Base-by-base conservation (phyloP, 2,329 filamentous ascomycete genomes). In the Beauveria sp. region DNA sequence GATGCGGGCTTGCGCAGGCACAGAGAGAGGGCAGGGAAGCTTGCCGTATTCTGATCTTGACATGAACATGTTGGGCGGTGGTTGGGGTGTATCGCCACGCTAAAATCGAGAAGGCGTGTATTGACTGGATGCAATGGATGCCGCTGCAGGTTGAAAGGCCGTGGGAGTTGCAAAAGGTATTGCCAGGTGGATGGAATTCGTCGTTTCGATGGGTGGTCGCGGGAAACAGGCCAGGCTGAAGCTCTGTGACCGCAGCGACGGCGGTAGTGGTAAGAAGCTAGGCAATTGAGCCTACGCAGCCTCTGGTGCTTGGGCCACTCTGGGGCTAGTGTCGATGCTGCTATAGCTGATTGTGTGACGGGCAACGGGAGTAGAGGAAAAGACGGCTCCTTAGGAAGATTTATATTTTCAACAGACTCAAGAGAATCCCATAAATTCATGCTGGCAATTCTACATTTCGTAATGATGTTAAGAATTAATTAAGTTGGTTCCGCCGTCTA, bases 11-110 rank as follows among this genome's bases (percentile, higher is more conserved):
- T 20, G 43, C 43, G 42, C 26, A 34, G 20, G 20, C 8, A 5
- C 12, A 5, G 45, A 24, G 31, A 5, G 45, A 24, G 31, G 46
- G n/a, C 7, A 28, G 43, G 46, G 64, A 61, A 73, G 75, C 88
- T 82, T 84, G 95, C 93, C 95, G 83, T 99, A 99, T 93, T 99
- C 95, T 76, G 93, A 98, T 82, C 95, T 91, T 85, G 95, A 93
- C 86, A 99, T 98, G 86, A 99, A 99, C 95, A 96, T 96, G 72
- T 81, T 91, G 84, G 54, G 74, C 80, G 78, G 76, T 69, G 62
- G 65, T 62, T 63, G 55, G 61, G 50, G 10, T 45, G 12, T 61
- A 34, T 55, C 12, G 26, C 58, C 40, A 48, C 14, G 58, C 56
- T 59, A 31, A 18, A 45, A 28, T 34, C 6, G 53, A 34, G 34